These are phyloP conservation scores for Pythium guiyangense DNA, from an alignment of 352 stramenopile species.

Conservation along the genomic window DNA sequence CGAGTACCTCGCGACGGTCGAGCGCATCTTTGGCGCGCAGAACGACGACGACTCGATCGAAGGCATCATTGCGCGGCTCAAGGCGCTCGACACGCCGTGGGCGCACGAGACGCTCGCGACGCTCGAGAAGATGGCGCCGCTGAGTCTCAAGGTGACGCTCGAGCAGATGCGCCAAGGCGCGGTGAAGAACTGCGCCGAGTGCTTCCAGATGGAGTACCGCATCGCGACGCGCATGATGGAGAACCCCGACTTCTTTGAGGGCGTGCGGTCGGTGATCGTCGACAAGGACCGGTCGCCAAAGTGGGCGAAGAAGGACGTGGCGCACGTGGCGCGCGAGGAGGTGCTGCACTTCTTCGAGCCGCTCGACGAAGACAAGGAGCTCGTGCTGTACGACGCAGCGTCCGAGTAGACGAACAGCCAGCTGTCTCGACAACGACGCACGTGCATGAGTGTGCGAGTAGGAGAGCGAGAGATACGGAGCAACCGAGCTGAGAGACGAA, in stretches of 20 bases:
- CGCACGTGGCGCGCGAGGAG: conserved; percentile 56
- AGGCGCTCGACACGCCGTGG: conserved; percentile 73
- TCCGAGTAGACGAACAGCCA: conserved; percentile 23
- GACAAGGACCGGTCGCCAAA: conserved; percentile 94
- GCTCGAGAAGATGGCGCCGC: conserved; percentile 89
- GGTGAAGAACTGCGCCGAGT: conserved; percentile 81
- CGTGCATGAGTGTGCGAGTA: too few relatives aligned
- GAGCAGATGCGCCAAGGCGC: conserved; percentile 90
- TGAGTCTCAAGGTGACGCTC: conserved; percentile 93
- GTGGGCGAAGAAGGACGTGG: conserved; percentile 76
- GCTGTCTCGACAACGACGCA: too few relatives aligned
- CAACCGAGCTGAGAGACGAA: too few relatives aligned
- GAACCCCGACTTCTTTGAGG: conserved; percentile 95
- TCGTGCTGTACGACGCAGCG: conserved; percentile 56
- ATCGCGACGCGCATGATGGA: conserved; percentile 82
- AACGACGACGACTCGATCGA: conserved; percentile 75
- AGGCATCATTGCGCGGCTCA: conserved; percentile 52
- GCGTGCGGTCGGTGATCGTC: conserved; percentile 93
- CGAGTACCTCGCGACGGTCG: conserved; percentile 71
- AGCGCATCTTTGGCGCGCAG: conserved; percentile 67
- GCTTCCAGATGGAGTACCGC: conserved; percentile 94
- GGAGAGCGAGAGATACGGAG: conserved; percentile 2
- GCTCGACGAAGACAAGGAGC: conserved; percentile 65
- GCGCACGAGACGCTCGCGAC: conserved; percentile 71
- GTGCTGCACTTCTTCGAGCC: conserved; percentile 82